Base-by-base conservation (phyloP, 208 protist genomes). In the Borovskyia barvae region DNA sequence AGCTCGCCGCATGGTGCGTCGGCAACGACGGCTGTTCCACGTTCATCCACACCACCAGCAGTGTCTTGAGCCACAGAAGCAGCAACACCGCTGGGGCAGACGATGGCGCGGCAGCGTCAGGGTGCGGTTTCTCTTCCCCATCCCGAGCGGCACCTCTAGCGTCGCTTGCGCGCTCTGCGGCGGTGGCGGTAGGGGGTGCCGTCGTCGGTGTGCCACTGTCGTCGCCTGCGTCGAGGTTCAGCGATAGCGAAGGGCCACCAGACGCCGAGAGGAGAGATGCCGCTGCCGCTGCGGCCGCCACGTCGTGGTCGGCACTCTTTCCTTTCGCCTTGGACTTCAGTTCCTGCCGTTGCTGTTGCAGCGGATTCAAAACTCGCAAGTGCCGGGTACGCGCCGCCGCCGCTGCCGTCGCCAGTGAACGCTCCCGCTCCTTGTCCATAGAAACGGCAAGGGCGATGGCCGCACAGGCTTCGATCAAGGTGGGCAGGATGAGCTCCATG, bases 401-500 rank as follows among this genome's bases (percentile, higher is more conserved):
- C 9, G 49, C 4, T 7, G 49, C 9, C 1, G 36, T 0, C 3
- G 52, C n/a, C 28, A 20, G 30, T 19, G 12, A 33, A 5, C 33
- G 64, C 49, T 53, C 55, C 17, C 55, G 54, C 33, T 71, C 55
- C 55, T 71, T 69, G 46, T 69, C 63, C 52, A 69, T 22, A 36
- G 62, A 67, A n/a, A 66, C 66, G 0, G 50, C 57, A 26, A 77
- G 49, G 17, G 57, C 56, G 15, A 59, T 45, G 4, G 66, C 51
- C 36, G 43, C 48, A 19, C 49, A 57, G 8, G 65, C 59, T 49
- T 77, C 71, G 22, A 77, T 55, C 54, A 72, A 40, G 25, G 66
- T 77, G 1, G 71, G 71, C 17, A 77, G 29, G 15, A 77, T 72
- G 5, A 47, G 12, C 32, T 75, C 59, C 17, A 75, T 45, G 20